Base-by-base conservation (phyloP, 805 yeast genomes). In the Schwanniomyces pseudopolymorphus region DNA sequence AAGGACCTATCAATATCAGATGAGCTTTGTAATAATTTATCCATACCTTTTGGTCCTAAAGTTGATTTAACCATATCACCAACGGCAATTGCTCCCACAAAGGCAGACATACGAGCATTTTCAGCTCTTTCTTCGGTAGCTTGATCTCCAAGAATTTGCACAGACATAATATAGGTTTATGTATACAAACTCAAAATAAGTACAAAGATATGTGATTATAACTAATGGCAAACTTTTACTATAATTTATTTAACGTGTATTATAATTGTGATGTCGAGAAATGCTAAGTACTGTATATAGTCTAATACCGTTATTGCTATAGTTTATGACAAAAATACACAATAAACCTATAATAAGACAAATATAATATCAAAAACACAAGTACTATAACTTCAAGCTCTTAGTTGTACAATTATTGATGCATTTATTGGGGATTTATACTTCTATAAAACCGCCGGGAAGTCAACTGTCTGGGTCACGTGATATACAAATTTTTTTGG, bases 11-110 rank as follows among this genome's bases (percentile, higher is more conserved):
- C 89, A 43, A 64, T 58, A 37, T 94, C 81, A 4, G 90, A 78
- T 16, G 96, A 87, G 54, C 95, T 84, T 61, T 89, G 96, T 51
- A 94, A 74, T 52, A 94, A 74, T 66, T 94, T 94, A 68, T 94
- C 99, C 98, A 94, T 92, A 52, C 99, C 99, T 64, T 94, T 92
- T 51, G 99, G 99, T 13, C 99, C 99, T 53, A 94, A 74, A 2
- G 99, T 87, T 25, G 90, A 76, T 68, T 92, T 92, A 39, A 92
- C 99, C 50, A 94, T 78, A 67, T 94, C 99, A 43, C 99, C 99
- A 28, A 94, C 99, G 35, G 99, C 99, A 63, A 94, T 92, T 54
- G 99, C 99, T 41, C 99, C 99, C 9, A 94, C 96, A 67, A 94
- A 94, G 2, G 99, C 89, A 5, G 97, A 88, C 74, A 92, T 77